Evolutionary conservation across 208 protist species (phyloP).

Genomic region (Crithidia brevicula): DNA sequence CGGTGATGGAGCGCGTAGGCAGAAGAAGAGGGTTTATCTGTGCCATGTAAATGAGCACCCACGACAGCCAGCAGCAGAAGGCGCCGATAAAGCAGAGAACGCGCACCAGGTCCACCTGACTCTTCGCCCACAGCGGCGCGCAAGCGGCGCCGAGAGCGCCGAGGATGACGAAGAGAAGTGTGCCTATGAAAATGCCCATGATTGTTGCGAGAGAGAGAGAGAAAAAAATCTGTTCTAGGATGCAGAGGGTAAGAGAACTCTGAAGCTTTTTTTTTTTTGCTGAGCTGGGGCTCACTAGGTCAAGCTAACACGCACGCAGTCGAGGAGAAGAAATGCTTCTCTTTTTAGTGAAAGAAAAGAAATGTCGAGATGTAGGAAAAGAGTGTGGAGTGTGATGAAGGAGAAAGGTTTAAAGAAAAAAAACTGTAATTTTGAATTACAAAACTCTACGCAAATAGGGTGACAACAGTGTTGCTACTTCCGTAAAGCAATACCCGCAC

Average conservation of each 20-base stretch:
- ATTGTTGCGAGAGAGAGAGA: background rate
- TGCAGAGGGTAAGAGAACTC: background rate
- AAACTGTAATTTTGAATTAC: too few relatives aligned
- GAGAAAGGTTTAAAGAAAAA: too few relatives aligned
- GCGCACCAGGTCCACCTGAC: conserved; percentile 82
- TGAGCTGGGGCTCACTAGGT: too few relatives aligned
- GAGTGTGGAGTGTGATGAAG: too few relatives aligned
- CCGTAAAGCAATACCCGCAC: too few relatives aligned
- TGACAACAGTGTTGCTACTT: too few relatives aligned
- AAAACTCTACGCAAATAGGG: too few relatives aligned
- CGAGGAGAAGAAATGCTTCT: too few relatives aligned
- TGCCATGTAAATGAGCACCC: conserved; percentile 93
- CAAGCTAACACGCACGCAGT: too few relatives aligned
- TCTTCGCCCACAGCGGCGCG: conserved; percentile 81
- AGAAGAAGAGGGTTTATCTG: conserved; percentile 91
- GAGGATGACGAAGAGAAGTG: conserved; percentile 68
- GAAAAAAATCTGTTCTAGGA: background rate
- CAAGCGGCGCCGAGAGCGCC: conserved; percentile 57
- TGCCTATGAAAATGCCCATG: conserved; percentile 81
- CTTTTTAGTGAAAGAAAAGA: too few relatives aligned
- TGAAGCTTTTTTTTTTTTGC: too few relatives aligned
- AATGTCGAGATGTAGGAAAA: background rate
- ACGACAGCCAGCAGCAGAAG: conserved; percentile 94
- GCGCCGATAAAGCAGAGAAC: conserved; percentile 66
- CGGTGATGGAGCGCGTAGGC: conserved; percentile 85